Conservation (phyloP, 495 filamentous ascomycete genomes). For the Tuber borchii region DNA sequence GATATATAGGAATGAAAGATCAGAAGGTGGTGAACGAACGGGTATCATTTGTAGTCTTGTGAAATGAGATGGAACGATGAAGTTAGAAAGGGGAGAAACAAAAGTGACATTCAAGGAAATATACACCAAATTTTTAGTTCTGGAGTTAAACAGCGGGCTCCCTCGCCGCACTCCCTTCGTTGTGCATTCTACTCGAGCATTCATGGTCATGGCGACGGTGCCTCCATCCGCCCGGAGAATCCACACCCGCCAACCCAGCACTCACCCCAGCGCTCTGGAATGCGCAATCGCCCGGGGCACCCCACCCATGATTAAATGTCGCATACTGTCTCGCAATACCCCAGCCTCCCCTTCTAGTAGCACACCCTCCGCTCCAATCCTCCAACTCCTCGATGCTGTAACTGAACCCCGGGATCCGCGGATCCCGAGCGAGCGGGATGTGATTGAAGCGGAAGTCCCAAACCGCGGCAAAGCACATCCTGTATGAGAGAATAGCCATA, state of each 20-base stretch:
- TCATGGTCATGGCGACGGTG: neutral
- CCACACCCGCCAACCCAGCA: neutral
- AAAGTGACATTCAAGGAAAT: neutral
- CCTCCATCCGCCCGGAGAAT: neutral
- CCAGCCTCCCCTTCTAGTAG: slow-evolving; percentile 39
- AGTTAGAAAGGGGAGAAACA: neutral
- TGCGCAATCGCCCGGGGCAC: slow-evolving; percentile 30
- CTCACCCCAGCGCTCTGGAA: neutral
- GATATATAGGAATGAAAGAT: neutral
- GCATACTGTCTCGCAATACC: slow-evolving; percentile 26
- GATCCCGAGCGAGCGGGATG: slow-evolving; percentile 38
- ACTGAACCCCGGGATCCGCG: slow-evolving; percentile 24
- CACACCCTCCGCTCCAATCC: slow-evolving; percentile 34
- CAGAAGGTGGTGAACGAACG: neutral
- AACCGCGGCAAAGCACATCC: slow-evolving; percentile 54
- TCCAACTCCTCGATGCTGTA: slow-evolving; percentile 33
- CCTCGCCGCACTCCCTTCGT: neutral
- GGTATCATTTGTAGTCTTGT: neutral
- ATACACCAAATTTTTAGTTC: neutral
- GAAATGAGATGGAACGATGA: neutral
- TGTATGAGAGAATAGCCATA: slow-evolving; percentile 54
- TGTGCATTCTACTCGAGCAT: neutral
- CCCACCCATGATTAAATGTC: slow-evolving; percentile 17
- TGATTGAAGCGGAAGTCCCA: slow-evolving; percentile 54
- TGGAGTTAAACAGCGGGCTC: neutral